Evolutionary conservation across 805 yeast genomes (phyloP), one percentile per base, ranked within the genome.

Genomic region (Cyberlindnera subsufficiens): DNA sequence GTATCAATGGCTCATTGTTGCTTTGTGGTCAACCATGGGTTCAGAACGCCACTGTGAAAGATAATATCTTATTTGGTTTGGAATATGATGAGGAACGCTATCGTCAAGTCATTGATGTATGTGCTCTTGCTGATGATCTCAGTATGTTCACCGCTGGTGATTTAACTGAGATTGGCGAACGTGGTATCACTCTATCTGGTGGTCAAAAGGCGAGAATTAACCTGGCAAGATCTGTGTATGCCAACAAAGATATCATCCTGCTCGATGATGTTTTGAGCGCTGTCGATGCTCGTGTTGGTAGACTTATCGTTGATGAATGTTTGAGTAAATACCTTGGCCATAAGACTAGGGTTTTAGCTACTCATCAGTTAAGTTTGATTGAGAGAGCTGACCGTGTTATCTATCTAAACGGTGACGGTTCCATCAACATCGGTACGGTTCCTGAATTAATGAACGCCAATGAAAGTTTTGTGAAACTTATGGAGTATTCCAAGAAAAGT

Each of bases 181-280:
- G 82, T 55, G 91, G 91, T 51, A 77, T 83, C 45, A 82, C 88
- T 0, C 64, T 83, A 20, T 80, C 87, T 16, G 91, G 91, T 38
- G 91, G 91, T 35, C 91, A 83, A 55, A 83, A 84, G 64, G 88
- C 89, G 0, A 69, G 91, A 54, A 69, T 83, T 41, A 72, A 76
- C 50, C 64, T 83, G 45, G 90, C 90, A 6, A 69, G 90, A 57
- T 80, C 89, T 0, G 83, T 82, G 2, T 83, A 83, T 53, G 74
- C 80, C 4, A 66, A 77, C 27, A 72, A 71, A 17, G 84, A 81
- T 45, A 78, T 82, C n/a, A 64, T 80, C 16, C 57, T 83, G 42
- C 61, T 83, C 40, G 91, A 83, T 57, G 91, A 83, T 55, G 85
- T 82, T 13, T 68, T 83, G 39, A 75, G 82, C 61, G 90, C 91